phyloP scores from a whole-genome alignment of 306 rosid genomes.

The Cajanus cajan region DNA sequence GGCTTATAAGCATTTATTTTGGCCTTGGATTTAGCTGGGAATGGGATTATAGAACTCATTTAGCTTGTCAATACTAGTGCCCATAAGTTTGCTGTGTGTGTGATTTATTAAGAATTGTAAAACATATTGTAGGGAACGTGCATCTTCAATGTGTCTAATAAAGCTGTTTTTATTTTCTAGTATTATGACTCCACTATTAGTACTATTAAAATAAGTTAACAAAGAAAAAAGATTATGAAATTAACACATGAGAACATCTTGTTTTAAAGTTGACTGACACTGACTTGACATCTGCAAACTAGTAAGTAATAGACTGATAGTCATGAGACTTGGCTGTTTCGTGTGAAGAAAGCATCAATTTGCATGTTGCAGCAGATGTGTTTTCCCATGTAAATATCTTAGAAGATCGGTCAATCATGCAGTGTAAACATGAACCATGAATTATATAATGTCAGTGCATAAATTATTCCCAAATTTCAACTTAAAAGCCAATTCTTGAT shows the following conservation, averaged over 20 bases:
- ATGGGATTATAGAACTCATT: not conserved
- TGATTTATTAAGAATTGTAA: not conserved
- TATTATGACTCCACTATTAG: not conserved
- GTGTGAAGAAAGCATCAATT: not conserved
- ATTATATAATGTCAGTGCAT: conserved; percentile 12
- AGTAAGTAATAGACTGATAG: not conserved
- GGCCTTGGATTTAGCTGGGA: conserved; percentile 8
- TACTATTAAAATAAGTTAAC: not conserved
- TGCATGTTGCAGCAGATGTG: not conserved
- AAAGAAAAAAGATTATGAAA: not conserved
- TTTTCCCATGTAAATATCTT: conserved; percentile 4
- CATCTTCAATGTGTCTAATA: not conserved
- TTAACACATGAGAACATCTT: not conserved
- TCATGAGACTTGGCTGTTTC: conserved; percentile 7
- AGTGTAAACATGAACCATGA: not conserved
- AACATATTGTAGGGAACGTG: not conserved
- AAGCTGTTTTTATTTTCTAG: not conserved
- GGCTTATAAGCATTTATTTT: conserved; percentile 2
- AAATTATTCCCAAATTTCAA: conserved; percentile 1
- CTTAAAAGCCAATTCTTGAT: not conserved
- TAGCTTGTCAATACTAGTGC: not conserved
- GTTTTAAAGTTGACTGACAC: conserved; percentile 1
- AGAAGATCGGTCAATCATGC: not conserved
- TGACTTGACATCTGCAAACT: not conserved
- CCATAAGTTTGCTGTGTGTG: not conserved